A percentile compares a stretch with the other conserved stretches of the same genome.
phyloP scores from a whole-genome alignment of 768 basidiomycete species.

The Leucogyrophana mollusca region DNA sequence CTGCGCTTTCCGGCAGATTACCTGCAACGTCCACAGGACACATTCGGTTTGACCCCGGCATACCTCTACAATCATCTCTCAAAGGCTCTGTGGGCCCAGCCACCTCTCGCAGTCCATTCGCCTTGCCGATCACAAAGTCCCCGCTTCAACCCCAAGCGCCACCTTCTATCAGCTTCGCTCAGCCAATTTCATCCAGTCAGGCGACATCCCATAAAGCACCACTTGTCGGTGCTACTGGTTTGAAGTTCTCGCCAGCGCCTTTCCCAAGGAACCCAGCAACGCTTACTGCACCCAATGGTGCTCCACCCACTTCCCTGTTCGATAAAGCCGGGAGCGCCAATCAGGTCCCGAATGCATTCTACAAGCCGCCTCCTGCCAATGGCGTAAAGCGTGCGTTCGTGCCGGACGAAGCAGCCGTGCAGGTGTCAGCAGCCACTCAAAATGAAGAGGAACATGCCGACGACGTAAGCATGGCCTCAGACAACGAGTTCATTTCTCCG shows the following conservation, averaged over 20 bases:
- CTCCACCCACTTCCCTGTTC: constrained; percentile 35
- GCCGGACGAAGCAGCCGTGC: constrained; percentile 7
- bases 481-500: constrained; percentile 2
- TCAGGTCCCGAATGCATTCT: constrained; percentile 64
- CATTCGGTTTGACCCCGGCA: no score
- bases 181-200: constrained; percentile 5
- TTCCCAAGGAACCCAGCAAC: no score
- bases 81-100: not conserved
- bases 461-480: constrained; percentile 12
- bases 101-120: not conserved
- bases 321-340: constrained; percentile 48
- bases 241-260: constrained; percentile 4
- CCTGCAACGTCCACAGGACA: not conserved
- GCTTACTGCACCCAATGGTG: no score
- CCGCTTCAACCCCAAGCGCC: constrained; percentile 1
- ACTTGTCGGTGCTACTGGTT: constrained; percentile 11
- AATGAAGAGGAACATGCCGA: constrained; percentile 8
- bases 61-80: not conserved
- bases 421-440: constrained; percentile 2
- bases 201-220: constrained; percentile 3
- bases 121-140: not conserved
- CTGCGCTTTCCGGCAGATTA: not conserved
- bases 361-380: constrained; percentile 43
- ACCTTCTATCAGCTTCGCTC: constrained; percentile 9
- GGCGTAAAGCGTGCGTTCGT: constrained; percentile 15